Conservation (phyloP, 495 filamentous ascomycete species). For the Annulohypoxylon moriforme region DNA sequence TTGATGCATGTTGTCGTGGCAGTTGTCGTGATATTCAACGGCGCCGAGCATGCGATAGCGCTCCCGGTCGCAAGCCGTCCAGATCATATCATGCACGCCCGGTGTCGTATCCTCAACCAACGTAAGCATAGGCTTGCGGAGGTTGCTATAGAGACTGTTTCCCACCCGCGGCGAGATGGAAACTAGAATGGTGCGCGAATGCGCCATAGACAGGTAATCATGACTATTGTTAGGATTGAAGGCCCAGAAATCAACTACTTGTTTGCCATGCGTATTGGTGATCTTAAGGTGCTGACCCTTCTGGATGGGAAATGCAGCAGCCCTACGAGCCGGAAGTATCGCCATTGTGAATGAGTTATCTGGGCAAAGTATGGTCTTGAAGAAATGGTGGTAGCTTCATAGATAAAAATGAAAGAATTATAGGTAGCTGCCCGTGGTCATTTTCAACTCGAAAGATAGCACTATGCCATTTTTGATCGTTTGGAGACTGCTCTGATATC, state of each 20-base stretch:
- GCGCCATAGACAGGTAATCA: neutral
- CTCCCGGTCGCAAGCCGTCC: neutral
- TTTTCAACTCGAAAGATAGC: no score
- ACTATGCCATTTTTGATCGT: no score
- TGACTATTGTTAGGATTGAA: neutral
- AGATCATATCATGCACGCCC: neutral
- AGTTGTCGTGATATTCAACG: neutral
- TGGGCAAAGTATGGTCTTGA: neutral
- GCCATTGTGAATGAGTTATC: neutral
- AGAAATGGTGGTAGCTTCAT: neutral
- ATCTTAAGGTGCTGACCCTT: neutral
- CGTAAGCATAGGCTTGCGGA: neutral
- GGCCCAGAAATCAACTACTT: neutral
- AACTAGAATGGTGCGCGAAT: neutral
- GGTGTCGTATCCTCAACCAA: neutral
- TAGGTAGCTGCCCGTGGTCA: no score
- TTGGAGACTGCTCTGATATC: neutral
- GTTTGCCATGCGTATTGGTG: neutral
- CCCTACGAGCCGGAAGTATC: neutral
- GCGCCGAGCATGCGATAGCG: neutral
- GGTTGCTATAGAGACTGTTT: neutral
- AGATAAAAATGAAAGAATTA: no score
- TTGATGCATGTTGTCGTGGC: neutral
- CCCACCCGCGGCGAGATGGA: neutral
- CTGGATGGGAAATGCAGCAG: neutral